Conservation (phyloP, 2,329 filamentous ascomycete species). For the Nigrospora osmanthi region DNA sequence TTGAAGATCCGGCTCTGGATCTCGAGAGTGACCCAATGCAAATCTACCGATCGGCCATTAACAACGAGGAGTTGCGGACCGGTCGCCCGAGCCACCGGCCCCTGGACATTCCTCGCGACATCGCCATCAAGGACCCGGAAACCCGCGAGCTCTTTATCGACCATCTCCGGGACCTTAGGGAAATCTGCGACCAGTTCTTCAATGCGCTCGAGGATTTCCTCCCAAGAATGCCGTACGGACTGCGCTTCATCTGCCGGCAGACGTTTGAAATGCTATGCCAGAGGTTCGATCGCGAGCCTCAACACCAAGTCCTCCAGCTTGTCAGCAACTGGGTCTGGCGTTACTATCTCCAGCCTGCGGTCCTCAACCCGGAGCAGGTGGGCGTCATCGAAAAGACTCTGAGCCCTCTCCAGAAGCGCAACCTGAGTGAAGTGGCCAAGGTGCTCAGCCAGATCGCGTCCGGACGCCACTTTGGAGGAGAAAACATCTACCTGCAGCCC, state of each 20-base stretch:
- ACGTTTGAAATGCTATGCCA: slow-evolving; percentile 71
- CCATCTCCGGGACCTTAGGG: slow-evolving; percentile 85
- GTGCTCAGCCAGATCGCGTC: slow-evolving; percentile 82
- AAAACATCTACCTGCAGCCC: slow-evolving; percentile 92
- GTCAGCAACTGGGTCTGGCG: slow-evolving; percentile 92
- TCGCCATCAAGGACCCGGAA: slow-evolving; percentile 93
- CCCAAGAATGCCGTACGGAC: slow-evolving; percentile 84
- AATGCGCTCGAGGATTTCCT: slow-evolving; percentile 72
- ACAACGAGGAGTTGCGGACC: slow-evolving; percentile 92
- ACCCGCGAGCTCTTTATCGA: slow-evolving; percentile 90
- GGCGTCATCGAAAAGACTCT: slow-evolving; percentile 87
- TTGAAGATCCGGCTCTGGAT: slow-evolving; percentile 85
- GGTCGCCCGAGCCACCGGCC: slow-evolving; percentile 74
- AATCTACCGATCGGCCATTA: slow-evolving; percentile 91
- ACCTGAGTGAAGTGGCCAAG: slow-evolving; percentile 83
- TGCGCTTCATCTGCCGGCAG: slow-evolving; percentile 81
- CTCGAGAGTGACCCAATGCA: slow-evolving; percentile 96
- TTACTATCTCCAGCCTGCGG: slow-evolving; percentile 82
- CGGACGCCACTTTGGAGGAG: slow-evolving; percentile 85
- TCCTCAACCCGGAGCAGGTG: slow-evolving; percentile 84
- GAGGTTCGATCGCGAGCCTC: slow-evolving; percentile 74
- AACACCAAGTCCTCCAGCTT: slow-evolving; percentile 70
- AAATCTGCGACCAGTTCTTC: slow-evolving; percentile 91
- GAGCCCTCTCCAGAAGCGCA: slow-evolving; percentile 86
- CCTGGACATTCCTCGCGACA: slow-evolving; percentile 78